Conservation (phyloP, 176 grass and related monocot species). For the Oryza glaberrima region DNA sequence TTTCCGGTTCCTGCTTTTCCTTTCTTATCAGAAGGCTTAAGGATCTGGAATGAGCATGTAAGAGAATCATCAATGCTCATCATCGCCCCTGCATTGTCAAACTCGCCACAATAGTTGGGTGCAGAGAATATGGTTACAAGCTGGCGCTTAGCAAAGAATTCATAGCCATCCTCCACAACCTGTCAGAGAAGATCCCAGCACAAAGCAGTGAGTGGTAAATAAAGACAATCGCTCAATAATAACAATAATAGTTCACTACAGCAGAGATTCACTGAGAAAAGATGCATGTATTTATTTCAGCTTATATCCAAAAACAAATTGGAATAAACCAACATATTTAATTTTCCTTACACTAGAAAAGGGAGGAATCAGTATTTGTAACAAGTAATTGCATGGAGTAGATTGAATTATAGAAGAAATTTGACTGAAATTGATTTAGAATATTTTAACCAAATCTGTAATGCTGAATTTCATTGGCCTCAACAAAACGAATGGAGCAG, state of each 20-base stretch:
- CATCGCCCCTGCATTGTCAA: slow-evolving; percentile 80
- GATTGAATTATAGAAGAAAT: not conserved
- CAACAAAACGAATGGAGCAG: not conserved
- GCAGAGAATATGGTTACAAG: slow-evolving; percentile 92
- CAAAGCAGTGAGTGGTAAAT: not conserved
- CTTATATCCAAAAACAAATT: slow-evolving; percentile 23
- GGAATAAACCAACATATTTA: not conserved
- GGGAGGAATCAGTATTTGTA: not conserved
- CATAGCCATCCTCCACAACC: slow-evolving; percentile 83
- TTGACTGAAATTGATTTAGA: slow-evolving; percentile 1
- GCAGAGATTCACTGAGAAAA: slow-evolving; percentile 3
- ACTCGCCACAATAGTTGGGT: slow-evolving; percentile 85
- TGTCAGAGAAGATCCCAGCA: slow-evolving; percentile 23
- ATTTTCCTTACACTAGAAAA: slow-evolving; percentile 2
- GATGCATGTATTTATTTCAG: not conserved
- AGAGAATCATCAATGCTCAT: slow-evolving; percentile 77
- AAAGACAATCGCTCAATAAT: not conserved
- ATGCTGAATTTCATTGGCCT: not conserved
- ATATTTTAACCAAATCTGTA: slow-evolving; percentile 11
- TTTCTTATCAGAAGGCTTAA: slow-evolving; percentile 81
- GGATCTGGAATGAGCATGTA: slow-evolving; percentile 81
- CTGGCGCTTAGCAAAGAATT: slow-evolving; percentile 75
- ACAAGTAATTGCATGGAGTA: not conserved
- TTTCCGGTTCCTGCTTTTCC: slow-evolving; percentile 54
- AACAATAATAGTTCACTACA: slow-evolving; percentile 20